A percentile compares a stretch with the other conserved stretches of the same genome.
These are phyloP conservation scores for Knufia fluminis DNA, from an alignment of 2,329 filamentous ascomycete genomes.

Conservation along the genomic window DNA sequence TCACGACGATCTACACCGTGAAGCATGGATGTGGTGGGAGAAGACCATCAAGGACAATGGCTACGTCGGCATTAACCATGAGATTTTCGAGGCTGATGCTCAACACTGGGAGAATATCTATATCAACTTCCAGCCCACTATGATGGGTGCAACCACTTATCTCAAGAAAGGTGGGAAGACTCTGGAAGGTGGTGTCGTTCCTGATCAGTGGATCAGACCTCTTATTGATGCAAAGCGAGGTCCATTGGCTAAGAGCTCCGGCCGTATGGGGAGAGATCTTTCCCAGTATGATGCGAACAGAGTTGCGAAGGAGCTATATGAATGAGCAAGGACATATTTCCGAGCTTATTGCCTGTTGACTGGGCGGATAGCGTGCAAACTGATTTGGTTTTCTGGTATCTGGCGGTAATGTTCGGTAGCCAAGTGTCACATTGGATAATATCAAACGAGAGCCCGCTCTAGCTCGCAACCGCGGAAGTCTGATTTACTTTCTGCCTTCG, in stretches of 20 bases:
- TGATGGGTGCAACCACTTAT: constrained; percentile 25
- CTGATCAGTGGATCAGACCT: constrained; percentile 19
- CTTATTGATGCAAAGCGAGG: constrained; percentile 20
- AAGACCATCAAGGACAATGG: constrained; percentile 26
- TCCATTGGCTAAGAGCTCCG: constrained; percentile 19
- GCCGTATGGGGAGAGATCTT: constrained; percentile 15
- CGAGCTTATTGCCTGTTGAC: no score
- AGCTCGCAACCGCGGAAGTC: no score
- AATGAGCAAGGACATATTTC: not conserved
- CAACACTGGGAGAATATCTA: constrained; percentile 38
- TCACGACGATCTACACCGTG: constrained; percentile 31
- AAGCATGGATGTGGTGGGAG: constrained; percentile 39
- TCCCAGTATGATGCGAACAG: not conserved
- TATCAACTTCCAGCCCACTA: constrained; percentile 30
- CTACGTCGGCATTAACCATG: constrained; percentile 39
- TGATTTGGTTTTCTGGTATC: no score
- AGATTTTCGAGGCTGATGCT: constrained; percentile 33
- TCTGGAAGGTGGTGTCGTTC: constrained; percentile 16
- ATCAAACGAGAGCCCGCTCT: no score
- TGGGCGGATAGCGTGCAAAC: no score
- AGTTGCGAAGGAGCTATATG: constrained; percentile 2
- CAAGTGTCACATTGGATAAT: no score
- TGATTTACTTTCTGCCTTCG: no score
- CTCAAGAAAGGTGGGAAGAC: constrained; percentile 20
- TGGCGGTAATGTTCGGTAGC: no score